Evolutionary conservation across 768 basidiomycete genomes (phyloP).

Genomic region (Lyophyllum atratum): DNA sequence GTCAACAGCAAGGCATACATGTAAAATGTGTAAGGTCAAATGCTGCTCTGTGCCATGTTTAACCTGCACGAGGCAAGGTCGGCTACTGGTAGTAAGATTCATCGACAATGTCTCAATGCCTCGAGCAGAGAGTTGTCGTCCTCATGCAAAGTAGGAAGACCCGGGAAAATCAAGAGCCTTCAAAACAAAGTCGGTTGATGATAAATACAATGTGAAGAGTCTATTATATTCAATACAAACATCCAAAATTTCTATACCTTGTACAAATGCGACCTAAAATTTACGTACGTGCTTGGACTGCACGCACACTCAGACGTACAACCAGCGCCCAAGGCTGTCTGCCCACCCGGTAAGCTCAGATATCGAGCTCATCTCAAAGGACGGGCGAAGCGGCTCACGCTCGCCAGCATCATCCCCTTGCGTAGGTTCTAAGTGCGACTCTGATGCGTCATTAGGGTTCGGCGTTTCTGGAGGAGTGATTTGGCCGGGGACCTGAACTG

Average conservation of each 20-base stretch:
- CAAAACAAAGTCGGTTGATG: not conserved
- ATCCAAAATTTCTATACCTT: not conserved
- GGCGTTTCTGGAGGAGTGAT: slow-evolving; percentile 56
- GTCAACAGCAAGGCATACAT: slow-evolving; percentile 12
- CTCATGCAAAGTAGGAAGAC: too few species aligned
- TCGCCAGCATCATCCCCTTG: slow-evolving; percentile 19
- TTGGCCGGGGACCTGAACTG: slow-evolving; percentile 33
- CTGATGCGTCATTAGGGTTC: slow-evolving; percentile 27
- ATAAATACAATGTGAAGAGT: not conserved
- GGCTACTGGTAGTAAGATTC: not conserved
- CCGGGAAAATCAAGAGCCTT: not conserved
- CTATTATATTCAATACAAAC: slow-evolving; percentile 7
- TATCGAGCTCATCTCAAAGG: slow-evolving; percentile 45
- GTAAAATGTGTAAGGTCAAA: slow-evolving; percentile 1
- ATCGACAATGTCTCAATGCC: not conserved
- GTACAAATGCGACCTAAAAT: not conserved
- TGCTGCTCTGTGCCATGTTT: not conserved
- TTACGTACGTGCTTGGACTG: slow-evolving; percentile 7
- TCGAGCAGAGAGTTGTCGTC: not conserved
- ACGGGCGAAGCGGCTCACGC: slow-evolving; percentile 35
- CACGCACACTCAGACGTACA: slow-evolving; percentile 50
- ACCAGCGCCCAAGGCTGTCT: slow-evolving; percentile 54
- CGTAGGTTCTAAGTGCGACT: slow-evolving; percentile 22
- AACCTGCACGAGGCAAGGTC: slow-evolving; percentile 6
- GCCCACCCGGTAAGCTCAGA: slow-evolving; percentile 56